phyloP scores from a whole-genome alignment of 148 eudicot genomes.

The Salicornia ramosissima region DNA sequence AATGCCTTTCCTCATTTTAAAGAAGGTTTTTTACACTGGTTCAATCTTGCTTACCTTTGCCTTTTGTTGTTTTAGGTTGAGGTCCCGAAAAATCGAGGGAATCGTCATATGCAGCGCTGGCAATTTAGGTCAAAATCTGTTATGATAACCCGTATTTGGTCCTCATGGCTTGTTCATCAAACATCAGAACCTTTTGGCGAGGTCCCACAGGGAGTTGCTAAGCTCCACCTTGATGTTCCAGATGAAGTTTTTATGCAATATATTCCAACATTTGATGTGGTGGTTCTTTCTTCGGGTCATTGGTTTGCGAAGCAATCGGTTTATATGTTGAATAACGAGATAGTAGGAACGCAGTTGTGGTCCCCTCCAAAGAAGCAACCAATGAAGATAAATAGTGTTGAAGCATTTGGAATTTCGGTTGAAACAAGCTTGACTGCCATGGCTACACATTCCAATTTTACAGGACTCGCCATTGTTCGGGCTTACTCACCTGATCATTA shows the following conservation, averaged over 20 bases:
- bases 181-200: constrained; percentile 48
- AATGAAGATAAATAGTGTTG: constrained; percentile 54
- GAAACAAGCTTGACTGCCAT: constrained; percentile 70
- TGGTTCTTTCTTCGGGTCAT: constrained; percentile 92
- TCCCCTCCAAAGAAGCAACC: constrained; percentile 42
- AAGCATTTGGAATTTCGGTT: constrained; percentile 79
- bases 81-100: constrained; percentile 85
- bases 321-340: constrained; percentile 70
- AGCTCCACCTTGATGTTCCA: constrained; percentile 82
- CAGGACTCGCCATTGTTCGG: constrained; percentile 70
- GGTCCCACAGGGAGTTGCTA: constrained; percentile 54
- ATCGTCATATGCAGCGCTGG: constrained; percentile 84
- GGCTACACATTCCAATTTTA: constrained; percentile 57
- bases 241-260: constrained; percentile 67
- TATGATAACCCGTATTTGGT: constrained; percentile 85
- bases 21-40: not conserved
- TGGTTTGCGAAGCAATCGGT: constrained; percentile 93
- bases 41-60: not conserved
- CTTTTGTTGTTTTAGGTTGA: constrained; percentile 46
- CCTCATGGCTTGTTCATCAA: constrained; percentile 92
- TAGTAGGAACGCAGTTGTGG: constrained; percentile 90
- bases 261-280: constrained; percentile 53
- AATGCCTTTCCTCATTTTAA: not conserved
- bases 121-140: constrained; percentile 69
- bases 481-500: constrained; percentile 92